A percentile compares a stretch with the other conserved stretches of the same genome.
Conservation (phyloP, 768 basidiomycete genomes). For the Phanerochaete carnosa region DNA sequence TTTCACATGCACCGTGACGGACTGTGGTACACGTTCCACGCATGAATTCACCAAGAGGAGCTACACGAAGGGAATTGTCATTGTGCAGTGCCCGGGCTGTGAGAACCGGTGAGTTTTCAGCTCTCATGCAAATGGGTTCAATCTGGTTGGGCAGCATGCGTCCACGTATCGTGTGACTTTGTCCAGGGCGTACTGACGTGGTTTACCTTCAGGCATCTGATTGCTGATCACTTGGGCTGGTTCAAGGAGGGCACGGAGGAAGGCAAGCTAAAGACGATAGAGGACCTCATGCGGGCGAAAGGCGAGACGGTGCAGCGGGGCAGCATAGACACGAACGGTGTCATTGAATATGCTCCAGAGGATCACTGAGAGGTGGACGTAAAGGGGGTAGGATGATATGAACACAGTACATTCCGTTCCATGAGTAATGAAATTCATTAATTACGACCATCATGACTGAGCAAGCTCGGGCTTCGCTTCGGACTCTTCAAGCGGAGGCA, state of each 20-base stretch:
- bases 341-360: slow-evolving; percentile 47
- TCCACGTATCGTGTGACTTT: slow-evolving; percentile 7
- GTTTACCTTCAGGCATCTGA: slow-evolving; percentile 56
- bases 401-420: slow-evolving; percentile 5
- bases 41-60: slow-evolving; percentile 84
- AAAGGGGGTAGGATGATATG: not conserved
- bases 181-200: not conserved
- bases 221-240: slow-evolving; percentile 91
- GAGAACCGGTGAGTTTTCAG: slow-evolving; percentile 65
- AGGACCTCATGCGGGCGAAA: slow-evolving; percentile 73
- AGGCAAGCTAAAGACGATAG: slow-evolving; percentile 73
- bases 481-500: slow-evolving; percentile 41
- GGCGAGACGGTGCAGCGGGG: slow-evolving; percentile 67
- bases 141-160: not conserved
- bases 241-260: slow-evolving; percentile 79
- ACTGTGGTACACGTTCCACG: slow-evolving; percentile 76
- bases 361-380: slow-evolving; percentile 1
- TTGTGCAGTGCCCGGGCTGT: slow-evolving; percentile 90
- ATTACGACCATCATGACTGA: not conserved
- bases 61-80: slow-evolving; percentile 85
- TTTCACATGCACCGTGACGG: slow-evolving; percentile 80
- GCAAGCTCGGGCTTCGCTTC: not conserved
- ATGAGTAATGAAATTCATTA: not conserved
- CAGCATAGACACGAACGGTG: slow-evolving; percentile 38
- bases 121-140: not conserved